These are phyloP conservation scores for Microdochium bolleyi DNA, from an alignment of 2,329 filamentous ascomycete species.

Conservation along the genomic window DNA sequence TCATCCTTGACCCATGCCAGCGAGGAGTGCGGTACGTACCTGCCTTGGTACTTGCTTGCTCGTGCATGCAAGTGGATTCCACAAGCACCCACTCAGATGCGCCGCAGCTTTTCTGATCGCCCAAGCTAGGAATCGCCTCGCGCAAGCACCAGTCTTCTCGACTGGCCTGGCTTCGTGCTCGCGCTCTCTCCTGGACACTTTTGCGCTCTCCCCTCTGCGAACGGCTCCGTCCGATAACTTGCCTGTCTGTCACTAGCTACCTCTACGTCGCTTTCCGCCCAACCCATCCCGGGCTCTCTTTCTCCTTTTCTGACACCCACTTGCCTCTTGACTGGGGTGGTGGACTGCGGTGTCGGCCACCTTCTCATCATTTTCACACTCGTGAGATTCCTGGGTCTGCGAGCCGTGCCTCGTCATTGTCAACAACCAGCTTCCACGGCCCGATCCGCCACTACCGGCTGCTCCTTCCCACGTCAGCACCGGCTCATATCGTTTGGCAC, in stretches of 20 bases:
- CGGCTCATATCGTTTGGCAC: background rate
- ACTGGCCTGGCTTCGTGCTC: background rate
- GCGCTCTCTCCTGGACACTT: conserved; percentile 12
- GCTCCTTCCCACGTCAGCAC: background rate
- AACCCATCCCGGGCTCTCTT: background rate
- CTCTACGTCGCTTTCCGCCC: conserved; percentile 14
- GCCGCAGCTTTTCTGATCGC: background rate
- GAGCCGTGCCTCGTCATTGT: background rate
- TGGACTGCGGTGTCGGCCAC: conserved; percentile 18
- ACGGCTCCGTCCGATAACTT: background rate
- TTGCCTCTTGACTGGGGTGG: conserved; percentile 10
- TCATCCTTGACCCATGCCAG: too few species aligned
- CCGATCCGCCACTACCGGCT: background rate
- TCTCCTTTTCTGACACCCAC: background rate
- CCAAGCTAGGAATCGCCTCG: background rate
- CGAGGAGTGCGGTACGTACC: too few species aligned
- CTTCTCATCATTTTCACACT: conserved; percentile 7
- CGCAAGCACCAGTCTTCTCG: background rate
- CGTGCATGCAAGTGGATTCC: background rate
- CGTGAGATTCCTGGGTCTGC: conserved; percentile 3
- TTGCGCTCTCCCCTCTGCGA: conserved; percentile 9
- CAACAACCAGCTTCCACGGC: background rate
- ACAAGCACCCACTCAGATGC: background rate
- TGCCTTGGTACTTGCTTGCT: too few species aligned
- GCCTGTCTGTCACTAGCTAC: conserved; percentile 15